Evolutionary conservation across 2,329 filamentous ascomycete genomes (phyloP).

Genomic region (Colletotrichum tamarilloi): DNA sequence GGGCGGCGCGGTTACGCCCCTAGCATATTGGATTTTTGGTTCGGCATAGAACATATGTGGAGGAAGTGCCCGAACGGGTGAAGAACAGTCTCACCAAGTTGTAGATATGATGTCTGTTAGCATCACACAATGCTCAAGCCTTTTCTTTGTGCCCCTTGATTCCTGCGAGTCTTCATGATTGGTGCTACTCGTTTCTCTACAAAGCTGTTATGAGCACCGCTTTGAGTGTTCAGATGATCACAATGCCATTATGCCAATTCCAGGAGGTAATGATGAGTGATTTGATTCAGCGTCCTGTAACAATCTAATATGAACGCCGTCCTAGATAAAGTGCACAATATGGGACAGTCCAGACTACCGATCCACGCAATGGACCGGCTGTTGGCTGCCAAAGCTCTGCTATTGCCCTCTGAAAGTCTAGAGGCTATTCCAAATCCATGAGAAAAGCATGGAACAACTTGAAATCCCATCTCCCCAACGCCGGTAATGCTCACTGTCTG

Average conservation of each 20-base stretch:
- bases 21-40: constrained; percentile 16
- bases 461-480: neutral
- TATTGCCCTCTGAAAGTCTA: neutral
- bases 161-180: neutral
- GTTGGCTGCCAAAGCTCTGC: neutral
- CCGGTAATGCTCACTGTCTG: constrained; percentile 1
- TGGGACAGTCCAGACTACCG: neutral
- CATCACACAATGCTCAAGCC: constrained; percentile 2
- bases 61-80: constrained; percentile 13
- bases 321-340: neutral
- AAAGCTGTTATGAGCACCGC: neutral
- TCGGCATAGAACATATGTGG: constrained; percentile 8
- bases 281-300: neutral
- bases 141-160: constrained; percentile 21
- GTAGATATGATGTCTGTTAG: constrained; percentile 2
- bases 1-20: neutral
- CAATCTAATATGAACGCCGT: constrained; percentile 4
- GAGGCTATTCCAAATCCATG: neutral
- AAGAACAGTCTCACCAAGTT: constrained; percentile 16
- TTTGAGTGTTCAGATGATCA: neutral
- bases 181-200: neutral
- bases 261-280: neutral
- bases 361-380: neutral
- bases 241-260: neutral
- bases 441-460: neutral